These are phyloP conservation scores for Alternaria consortialis DNA, from an alignment of 2,329 filamentous ascomycete genomes.

Conservation along the genomic window DNA sequence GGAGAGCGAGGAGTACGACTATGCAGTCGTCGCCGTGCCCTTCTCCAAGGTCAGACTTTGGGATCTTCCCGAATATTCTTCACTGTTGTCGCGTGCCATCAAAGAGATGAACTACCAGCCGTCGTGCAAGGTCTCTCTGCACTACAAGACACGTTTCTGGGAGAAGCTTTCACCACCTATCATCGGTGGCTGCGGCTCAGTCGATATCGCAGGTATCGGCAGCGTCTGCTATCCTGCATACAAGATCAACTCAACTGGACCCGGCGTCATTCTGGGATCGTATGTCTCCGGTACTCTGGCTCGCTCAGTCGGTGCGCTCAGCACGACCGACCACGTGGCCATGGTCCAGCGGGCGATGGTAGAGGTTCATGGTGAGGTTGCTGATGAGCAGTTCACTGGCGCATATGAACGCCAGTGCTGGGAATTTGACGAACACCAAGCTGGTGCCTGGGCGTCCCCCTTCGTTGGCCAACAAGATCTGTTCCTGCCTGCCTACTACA, in stretches of 20 bases:
- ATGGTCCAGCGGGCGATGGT: conserved; percentile 72
- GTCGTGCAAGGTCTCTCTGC: conserved; percentile 68
- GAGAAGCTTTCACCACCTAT: conserved; percentile 65
- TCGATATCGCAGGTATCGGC: conserved; percentile 69
- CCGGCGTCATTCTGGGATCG: conserved; percentile 68
- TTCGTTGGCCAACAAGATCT: conserved; percentile 71
- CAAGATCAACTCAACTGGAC: conserved; percentile 69
- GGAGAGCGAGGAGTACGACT: conserved; percentile 67
- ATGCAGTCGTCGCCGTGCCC: conserved; percentile 70
- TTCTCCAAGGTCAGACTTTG: conserved; percentile 72
- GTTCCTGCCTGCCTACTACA: conserved; percentile 76
- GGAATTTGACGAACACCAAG: conserved; percentile 68
- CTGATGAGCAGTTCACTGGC: conserved; percentile 70
- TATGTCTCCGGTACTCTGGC: conserved; percentile 63
- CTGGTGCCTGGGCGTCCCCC: conserved; percentile 70
- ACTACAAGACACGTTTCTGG: conserved; percentile 72
- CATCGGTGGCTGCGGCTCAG: conserved; percentile 69
- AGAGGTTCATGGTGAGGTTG: conserved; percentile 71
- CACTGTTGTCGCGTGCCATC: conserved; percentile 61
- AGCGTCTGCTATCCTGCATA: conserved; percentile 73
- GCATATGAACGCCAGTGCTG: conserved; percentile 72
- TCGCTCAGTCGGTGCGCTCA: conserved; percentile 58
- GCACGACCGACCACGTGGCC: conserved; percentile 69
- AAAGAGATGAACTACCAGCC: conserved; percentile 60
- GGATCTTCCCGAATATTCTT: conserved; percentile 64